Conservation (phyloP, 176 grass and related monocot species). For the Ensete ventricosum region DNA sequence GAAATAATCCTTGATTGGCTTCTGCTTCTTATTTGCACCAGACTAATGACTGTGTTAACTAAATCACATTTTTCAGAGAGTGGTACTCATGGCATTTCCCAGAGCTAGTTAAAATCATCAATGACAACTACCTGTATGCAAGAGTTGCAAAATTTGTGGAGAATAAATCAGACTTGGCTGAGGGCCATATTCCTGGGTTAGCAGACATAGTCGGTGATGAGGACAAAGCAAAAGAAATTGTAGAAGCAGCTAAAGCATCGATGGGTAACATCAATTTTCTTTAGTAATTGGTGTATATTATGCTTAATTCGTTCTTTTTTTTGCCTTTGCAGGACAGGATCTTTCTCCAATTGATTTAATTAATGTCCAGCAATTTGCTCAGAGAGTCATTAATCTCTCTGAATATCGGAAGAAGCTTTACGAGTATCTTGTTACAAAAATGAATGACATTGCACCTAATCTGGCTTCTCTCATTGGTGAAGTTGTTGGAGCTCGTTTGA, state of each 20-base stretch:
- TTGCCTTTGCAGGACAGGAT: constrained; percentile 62
- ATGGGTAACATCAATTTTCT: constrained; percentile 46
- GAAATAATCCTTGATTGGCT: neutral
- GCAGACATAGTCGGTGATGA: constrained; percentile 65
- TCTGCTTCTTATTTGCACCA: neutral
- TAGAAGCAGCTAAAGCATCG: constrained; percentile 85
- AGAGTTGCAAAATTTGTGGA: constrained; percentile 57
- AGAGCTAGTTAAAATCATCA: constrained; percentile 73
- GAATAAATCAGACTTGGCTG: constrained; percentile 64
- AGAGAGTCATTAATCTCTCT: constrained; percentile 80
- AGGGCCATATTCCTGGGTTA: constrained; percentile 48
- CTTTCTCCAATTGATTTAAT: constrained; percentile 84
- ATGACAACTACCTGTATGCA: constrained; percentile 81
- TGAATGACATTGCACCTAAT: constrained; percentile 95
- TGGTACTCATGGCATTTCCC: constrained; percentile 89
- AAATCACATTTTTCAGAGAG: constrained; percentile 35
- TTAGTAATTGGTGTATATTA: neutral
- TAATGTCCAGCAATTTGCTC: constrained; percentile 80
- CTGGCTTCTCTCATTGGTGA: constrained; percentile 78
- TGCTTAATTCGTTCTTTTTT: neutral
- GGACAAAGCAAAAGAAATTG: constrained; percentile 90
- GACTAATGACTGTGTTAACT: neutral
- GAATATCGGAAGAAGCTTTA: constrained; percentile 90
- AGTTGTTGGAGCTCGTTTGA: constrained; percentile 81
- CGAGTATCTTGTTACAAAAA: constrained; percentile 95